These are phyloP conservation scores for Phytophthora constricta DNA, from an alignment of 352 stramenopile genomes.

Conservation along the genomic window DNA sequence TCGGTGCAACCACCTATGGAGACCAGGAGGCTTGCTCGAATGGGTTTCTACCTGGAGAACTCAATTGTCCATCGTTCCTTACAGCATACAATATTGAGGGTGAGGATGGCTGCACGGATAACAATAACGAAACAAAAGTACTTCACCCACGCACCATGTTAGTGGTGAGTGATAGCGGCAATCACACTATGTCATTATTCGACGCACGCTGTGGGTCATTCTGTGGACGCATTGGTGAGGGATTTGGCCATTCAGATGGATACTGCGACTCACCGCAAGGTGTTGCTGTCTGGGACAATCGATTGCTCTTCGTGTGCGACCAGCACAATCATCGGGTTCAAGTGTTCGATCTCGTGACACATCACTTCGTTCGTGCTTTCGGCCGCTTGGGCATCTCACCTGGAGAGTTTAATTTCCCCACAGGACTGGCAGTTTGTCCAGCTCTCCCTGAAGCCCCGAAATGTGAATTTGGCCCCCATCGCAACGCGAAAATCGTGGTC, in stretches of 20 bases:
- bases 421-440: conserved; percentile 47
- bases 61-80: conserved; percentile 59
- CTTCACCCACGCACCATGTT: conserved; percentile 13
- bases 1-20: conserved; percentile 68
- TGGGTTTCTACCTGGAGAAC: conserved; percentile 56
- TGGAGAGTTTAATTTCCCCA: conserved; percentile 61
- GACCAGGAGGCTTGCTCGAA: conserved; percentile 50
- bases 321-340: conserved; percentile 77
- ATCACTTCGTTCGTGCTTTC: conserved; percentile 35
- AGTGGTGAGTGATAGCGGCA: conserved; percentile 66
- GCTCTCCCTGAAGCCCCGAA: conserved; percentile 37
- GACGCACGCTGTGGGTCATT: conserved; percentile 44
- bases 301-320: conserved; percentile 60
- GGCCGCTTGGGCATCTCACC: conserved; percentile 37
- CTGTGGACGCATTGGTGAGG: conserved; percentile 44
- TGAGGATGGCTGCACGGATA: neutral
- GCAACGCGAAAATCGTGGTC: conserved; percentile 57
- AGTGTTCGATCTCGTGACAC: conserved; percentile 50
- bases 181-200: conserved; percentile 69
- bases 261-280: conserved; percentile 68
- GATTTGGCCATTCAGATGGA: conserved; percentile 59
- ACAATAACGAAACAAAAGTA: neutral
- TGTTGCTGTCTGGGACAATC: conserved; percentile 49
- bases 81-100: conserved; percentile 21
- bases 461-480: conserved; percentile 61